These are phyloP conservation scores for Pezizomycotina sp. DNA, from an alignment of 2,329 filamentous ascomycete species.

Conservation along the genomic window DNA sequence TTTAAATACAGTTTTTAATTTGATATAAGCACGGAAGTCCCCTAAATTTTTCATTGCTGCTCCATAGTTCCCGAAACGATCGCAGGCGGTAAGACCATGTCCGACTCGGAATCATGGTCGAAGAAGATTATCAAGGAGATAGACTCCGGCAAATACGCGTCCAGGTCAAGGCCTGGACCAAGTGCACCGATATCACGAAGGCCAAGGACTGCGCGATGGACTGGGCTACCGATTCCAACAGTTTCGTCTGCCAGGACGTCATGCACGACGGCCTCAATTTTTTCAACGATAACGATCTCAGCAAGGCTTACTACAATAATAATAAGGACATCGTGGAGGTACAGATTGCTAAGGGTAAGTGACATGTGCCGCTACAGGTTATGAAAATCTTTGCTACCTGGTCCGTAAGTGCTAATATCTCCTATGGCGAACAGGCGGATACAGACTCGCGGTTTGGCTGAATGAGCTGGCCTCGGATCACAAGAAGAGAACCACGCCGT, in stretches of 20 bases:
- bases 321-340: slow-evolving; percentile 46
- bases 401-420: no score
- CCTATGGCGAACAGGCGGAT: no score
- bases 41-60: no score
- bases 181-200: slow-evolving; percentile 39
- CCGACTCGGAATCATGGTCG: no score
- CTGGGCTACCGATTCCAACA: slow-evolving; percentile 50
- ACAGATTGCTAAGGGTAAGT: slow-evolving; percentile 50
- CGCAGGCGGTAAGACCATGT: no score
- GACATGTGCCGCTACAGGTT: no score
- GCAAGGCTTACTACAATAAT: slow-evolving; percentile 44
- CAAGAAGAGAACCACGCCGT: no score
- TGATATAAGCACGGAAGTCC: no score
- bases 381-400: no score
- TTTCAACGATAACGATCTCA: slow-evolving; percentile 44
- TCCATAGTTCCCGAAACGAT: no score
- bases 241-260: slow-evolving; percentile 40
- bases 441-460: slow-evolving; percentile 46
- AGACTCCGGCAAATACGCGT: slow-evolving; percentile 38
- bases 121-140: slow-evolving; percentile 40
- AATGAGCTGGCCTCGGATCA: slow-evolving; percentile 44
- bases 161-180: slow-evolving; percentile 40
- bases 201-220: slow-evolving; percentile 39
- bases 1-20: no score
- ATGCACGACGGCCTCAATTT: slow-evolving; percentile 45